phyloP scores from a whole-genome alignment of 768 basidiomycete species.

The Lepiota brunneoincarnata region DNA sequence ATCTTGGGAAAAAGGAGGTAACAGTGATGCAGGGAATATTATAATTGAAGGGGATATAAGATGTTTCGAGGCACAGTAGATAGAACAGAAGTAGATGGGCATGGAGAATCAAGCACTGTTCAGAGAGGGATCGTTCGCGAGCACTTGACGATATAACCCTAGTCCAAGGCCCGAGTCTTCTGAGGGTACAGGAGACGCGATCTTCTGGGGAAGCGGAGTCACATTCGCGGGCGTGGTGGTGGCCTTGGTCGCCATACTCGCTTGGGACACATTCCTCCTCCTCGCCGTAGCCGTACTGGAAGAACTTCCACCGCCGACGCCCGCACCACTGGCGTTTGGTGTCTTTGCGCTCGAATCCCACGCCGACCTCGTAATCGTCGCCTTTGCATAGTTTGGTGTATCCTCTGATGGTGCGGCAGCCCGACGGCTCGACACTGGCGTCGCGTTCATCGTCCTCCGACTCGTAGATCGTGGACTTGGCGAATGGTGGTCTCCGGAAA shows the following conservation, averaged over 20 bases:
- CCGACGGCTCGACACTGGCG: constrained; percentile 41
- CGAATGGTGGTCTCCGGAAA: constrained; percentile 54
- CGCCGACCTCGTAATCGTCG: constrained; percentile 72
- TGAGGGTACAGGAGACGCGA: constrained; percentile 71
- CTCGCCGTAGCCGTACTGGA: constrained; percentile 51
- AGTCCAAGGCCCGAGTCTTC: constrained; percentile 72
- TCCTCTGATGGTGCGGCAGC: constrained; percentile 49
- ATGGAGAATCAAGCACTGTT: constrained; percentile 28
- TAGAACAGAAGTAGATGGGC: constrained; percentile 22
- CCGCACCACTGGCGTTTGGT: constrained; percentile 26
- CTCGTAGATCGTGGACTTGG: constrained; percentile 55
- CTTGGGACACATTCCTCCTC: constrained; percentile 70
- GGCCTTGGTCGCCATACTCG: constrained; percentile 53
- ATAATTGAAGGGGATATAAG: constrained; percentile 22
- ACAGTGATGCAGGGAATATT: constrained; percentile 15
- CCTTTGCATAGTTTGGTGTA: constrained; percentile 57
- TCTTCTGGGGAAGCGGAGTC: constrained; percentile 30
- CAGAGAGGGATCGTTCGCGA: constrained; percentile 73
- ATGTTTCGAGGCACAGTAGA: constrained; percentile 13
- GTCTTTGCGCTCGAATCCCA: constrained; percentile 62
- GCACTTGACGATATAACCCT: constrained; percentile 78
- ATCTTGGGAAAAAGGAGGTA: constrained; percentile 20
- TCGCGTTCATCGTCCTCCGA: constrained; percentile 53
- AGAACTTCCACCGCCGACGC: constrained; percentile 20
- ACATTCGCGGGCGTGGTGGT: constrained; percentile 34